These are phyloP conservation scores for Kodamaea kaohsiungensis DNA, from an alignment of 805 yeast species.

Conservation along the genomic window DNA sequence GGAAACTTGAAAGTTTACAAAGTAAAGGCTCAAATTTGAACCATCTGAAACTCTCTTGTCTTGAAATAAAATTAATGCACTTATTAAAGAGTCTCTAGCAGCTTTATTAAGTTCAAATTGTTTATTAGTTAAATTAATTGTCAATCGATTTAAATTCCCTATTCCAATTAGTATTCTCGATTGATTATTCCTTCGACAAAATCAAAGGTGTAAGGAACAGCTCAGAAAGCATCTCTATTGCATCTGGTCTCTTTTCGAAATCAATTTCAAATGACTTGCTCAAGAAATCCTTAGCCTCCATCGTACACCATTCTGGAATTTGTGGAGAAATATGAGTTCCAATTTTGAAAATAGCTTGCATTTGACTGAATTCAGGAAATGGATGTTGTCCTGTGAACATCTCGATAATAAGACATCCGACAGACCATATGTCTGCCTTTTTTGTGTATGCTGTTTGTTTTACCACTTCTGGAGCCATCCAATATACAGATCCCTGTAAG, in stretches of 20 bases:
- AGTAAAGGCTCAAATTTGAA: too few relatives aligned
- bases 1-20: too few relatives aligned
- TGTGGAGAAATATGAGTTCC: conserved; percentile 85
- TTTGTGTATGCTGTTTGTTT: conserved; percentile 88
- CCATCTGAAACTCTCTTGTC: too few relatives aligned
- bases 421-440: conserved; percentile 96
- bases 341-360: conserved; percentile 95
- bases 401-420: conserved; percentile 91
- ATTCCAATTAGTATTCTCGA: not conserved
- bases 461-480: conserved; percentile 99
- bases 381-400: conserved; percentile 97
- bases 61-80: too few relatives aligned
- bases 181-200: conserved; percentile 19
- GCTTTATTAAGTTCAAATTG: not conserved
- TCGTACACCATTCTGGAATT: conserved; percentile 71
- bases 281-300: conserved; percentile 68
- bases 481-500: conserved; percentile 88
- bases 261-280: conserved; percentile 71
- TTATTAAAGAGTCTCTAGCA: too few relatives aligned
- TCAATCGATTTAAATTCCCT: not conserved
- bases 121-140: too few relatives aligned
- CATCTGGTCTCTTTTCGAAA: conserved; percentile 70
- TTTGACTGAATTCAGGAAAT: conserved; percentile 89
- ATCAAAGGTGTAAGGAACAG: conserved; percentile 56
- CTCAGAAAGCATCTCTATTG: conserved; percentile 66